Percentiles rank a stretch among this genome's conserved stretches.
Evolutionary conservation across 495 filamentous ascomycete genomes (phyloP).

Genomic region (Penicillium arizonense): DNA sequence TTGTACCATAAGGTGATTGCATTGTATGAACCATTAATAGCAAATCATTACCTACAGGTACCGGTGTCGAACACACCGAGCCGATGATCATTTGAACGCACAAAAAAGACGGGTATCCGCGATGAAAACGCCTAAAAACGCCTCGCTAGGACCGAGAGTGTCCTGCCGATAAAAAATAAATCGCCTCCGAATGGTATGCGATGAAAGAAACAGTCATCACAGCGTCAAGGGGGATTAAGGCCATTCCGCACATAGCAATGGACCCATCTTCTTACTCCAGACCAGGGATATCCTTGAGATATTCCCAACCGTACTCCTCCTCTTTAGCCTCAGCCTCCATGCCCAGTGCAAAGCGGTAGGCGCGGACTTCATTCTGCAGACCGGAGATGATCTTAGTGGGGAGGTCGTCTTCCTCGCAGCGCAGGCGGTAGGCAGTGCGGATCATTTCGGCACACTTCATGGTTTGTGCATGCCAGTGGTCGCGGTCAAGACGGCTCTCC

Average conservation of each 20-base stretch:
- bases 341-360: conserved; percentile 50
- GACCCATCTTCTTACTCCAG: conserved; percentile 25
- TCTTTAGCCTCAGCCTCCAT: conserved; percentile 53
- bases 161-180: neutral
- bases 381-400: conserved; percentile 50
- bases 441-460: conserved; percentile 55
- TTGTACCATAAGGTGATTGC: no score
- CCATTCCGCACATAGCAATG: neutral
- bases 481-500: conserved; percentile 59
- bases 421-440: conserved; percentile 47
- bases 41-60: neutral
- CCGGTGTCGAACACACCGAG: neutral
- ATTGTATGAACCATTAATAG: no score
- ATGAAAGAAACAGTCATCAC: conserved; percentile 12
- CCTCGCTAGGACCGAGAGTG: conserved; percentile 2
- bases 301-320: conserved; percentile 54
- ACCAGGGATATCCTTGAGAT: conserved; percentile 45
- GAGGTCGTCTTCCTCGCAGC: conserved; percentile 49
- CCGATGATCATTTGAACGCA: neutral
- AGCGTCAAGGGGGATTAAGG: conserved; percentile 3
- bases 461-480: conserved; percentile 60
- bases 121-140: conserved; percentile 7
- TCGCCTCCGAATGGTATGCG: conserved; percentile 5
- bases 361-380: conserved; percentile 55
- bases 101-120: conserved; percentile 9